A percentile compares a stretch with the other conserved stretches of the same genome.
phyloP scores from a whole-genome alignment of 352 stramenopile genomes.

The Achlya hypogyna region DNA sequence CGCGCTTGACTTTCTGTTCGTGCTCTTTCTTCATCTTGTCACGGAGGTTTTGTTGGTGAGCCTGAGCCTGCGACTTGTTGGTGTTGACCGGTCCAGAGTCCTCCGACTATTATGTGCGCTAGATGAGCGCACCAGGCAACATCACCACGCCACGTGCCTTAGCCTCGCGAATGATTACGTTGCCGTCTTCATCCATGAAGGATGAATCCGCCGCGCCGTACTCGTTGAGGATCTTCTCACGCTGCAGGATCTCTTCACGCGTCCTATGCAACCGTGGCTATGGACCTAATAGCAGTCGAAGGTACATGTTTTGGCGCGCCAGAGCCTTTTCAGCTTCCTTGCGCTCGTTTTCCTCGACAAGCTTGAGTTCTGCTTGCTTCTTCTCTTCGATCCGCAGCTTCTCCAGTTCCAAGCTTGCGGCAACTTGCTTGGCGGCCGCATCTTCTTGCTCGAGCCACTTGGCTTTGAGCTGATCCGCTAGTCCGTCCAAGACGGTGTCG shows the following conservation, averaged over 20 bases:
- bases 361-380: conserved; percentile 31
- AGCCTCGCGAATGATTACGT: conserved; percentile 66
- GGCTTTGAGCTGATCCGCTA: conserved; percentile 6
- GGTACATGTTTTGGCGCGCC: conserved; percentile 56
- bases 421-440: neutral
- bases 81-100: conserved; percentile 28
- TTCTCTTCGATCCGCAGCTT: conserved; percentile 10
- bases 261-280: conserved; percentile 24
- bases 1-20: conserved; percentile 53
- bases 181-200: conserved; percentile 77
- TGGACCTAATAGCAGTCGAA: neutral
- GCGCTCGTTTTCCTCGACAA: conserved; percentile 44
- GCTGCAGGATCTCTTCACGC: conserved; percentile 50
- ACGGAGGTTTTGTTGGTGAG: conserved; percentile 38
- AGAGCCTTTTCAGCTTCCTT: conserved; percentile 51
- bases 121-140: neutral
- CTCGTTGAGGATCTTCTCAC: conserved; percentile 70
- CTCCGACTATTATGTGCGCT: conserved; percentile 3
- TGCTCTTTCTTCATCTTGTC: conserved; percentile 70
- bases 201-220: conserved; percentile 73
- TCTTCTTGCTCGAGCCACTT: conserved; percentile 9
- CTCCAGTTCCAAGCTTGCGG: neutral
- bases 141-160: conserved; percentile 28
- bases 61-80: conserved; percentile 44
- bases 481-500: conserved; percentile 33